These are phyloP conservation scores for Hanseniaspora sp. DNA, from an alignment of 1,139 yeast genomes.

Conservation along the genomic window DNA sequence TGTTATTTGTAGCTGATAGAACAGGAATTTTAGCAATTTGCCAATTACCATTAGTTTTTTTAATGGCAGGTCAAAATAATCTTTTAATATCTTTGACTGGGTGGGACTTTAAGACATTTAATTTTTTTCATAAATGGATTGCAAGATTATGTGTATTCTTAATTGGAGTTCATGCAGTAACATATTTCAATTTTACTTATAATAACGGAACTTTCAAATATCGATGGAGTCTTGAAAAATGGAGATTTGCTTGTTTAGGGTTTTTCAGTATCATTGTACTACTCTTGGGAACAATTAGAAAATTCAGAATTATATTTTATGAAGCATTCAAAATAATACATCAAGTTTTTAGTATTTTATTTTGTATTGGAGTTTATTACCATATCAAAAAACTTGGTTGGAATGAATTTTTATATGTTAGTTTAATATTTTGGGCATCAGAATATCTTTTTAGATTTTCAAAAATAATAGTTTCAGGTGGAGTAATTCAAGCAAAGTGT, in stretches of 20 bases:
- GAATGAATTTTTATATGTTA: constrained; percentile 36
- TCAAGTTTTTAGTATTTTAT: constrained; percentile 34
- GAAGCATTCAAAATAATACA: constrained; percentile 39
- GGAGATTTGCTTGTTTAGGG: constrained; percentile 34
- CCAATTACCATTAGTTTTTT: constrained; percentile 41
- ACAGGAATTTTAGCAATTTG: constrained; percentile 48
- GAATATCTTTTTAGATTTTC: constrained; percentile 33
- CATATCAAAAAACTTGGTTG: constrained; percentile 43
- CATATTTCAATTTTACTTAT: constrained; percentile 32
- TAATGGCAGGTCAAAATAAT: constrained; percentile 56
- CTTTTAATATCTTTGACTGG: constrained; percentile 46
- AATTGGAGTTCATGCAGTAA: constrained; percentile 34
- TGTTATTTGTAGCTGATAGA: constrained; percentile 40
- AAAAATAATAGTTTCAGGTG: constrained; percentile 33
- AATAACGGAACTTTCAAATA: constrained; percentile 35
- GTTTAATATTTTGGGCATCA: constrained; percentile 34
- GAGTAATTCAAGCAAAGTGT: constrained; percentile 35
- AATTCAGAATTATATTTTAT: constrained; percentile 35
- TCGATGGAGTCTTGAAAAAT: constrained; percentile 36
- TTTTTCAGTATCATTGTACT: constrained; percentile 25
- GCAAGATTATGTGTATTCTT: constrained; percentile 39
- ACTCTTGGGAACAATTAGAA: constrained; percentile 28
- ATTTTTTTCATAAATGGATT: constrained; percentile 50
- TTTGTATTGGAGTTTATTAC: constrained; percentile 37
- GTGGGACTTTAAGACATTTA: constrained; percentile 49